A percentile compares a stretch with the other conserved stretches of the same genome.
Conservation (phyloP, 2,329 filamentous ascomycete species). For the Niveomyces coronatus region DNA sequence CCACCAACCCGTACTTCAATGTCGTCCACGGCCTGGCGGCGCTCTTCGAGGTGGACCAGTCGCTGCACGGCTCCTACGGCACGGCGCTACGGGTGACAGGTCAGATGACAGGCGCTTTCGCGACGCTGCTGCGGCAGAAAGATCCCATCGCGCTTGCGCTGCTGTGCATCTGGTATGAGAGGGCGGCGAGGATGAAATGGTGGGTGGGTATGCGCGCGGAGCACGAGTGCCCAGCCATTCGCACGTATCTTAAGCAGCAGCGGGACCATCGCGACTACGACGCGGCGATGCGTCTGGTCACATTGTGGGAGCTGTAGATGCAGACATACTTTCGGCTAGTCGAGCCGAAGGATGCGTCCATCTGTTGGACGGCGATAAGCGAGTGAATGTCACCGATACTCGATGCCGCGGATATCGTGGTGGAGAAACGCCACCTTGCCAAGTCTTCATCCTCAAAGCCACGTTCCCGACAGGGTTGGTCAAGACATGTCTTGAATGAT, state of each 20-base stretch:
- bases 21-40: neutral
- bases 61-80: neutral
- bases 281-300: too few relatives aligned
- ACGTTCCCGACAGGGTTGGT: too few relatives aligned
- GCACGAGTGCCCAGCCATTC: conserved; percentile 1
- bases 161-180: neutral
- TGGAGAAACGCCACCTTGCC: too few relatives aligned
- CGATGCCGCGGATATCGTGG: too few relatives aligned
- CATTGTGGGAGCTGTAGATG: too few relatives aligned
- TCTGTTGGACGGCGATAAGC: too few relatives aligned
- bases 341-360: too few relatives aligned
- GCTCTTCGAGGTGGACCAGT: neutral
- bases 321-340: too few relatives aligned
- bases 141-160: neutral
- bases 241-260: neutral
- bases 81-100: neutral
- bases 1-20: neutral
- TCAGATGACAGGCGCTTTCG: neutral
- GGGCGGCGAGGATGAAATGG: neutral
- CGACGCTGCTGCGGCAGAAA: neutral
- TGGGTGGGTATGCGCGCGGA: conserved; percentile 5
- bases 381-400: too few relatives aligned
- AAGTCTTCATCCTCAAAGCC: too few relatives aligned
- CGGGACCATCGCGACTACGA: neutral
- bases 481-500: too few relatives aligned